These are phyloP conservation scores for Grosmannia clavigera DNA, from an alignment of 2,329 filamentous ascomycete species.

Conservation along the genomic window DNA sequence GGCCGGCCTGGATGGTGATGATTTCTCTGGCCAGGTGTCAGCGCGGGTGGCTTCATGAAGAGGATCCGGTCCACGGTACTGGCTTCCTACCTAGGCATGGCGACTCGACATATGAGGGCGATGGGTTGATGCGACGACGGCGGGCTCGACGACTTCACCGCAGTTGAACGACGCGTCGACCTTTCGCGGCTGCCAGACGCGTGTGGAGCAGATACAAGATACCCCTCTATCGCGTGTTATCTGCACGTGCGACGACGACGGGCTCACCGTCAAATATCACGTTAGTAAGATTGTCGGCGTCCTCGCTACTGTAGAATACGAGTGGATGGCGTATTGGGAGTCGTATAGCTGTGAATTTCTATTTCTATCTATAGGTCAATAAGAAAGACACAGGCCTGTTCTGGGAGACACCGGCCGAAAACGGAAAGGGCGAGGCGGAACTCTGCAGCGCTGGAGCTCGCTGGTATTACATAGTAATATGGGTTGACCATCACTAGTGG, in stretches of 20 bases:
- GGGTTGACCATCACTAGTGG: slow-evolving; percentile 9
- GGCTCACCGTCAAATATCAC: neutral
- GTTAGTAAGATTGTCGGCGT: neutral
- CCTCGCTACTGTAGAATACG: neutral
- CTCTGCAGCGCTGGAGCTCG: neutral
- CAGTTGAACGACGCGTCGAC: neutral
- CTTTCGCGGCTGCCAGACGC: neutral
- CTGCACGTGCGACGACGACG: neutral
- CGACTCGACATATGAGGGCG: neutral
- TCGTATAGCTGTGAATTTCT: no score
- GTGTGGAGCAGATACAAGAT: neutral
- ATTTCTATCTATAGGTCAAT: no score
- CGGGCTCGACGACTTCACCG: neutral
- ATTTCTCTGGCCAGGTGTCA: slow-evolving; percentile 60
- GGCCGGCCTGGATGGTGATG: slow-evolving; percentile 96
- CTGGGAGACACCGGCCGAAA: neutral
- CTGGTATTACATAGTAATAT: neutral
- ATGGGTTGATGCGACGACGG: neutral
- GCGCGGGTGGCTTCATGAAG: neutral
- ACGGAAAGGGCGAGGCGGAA: neutral
- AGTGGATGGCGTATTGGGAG: no score
- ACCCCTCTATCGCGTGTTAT: neutral
- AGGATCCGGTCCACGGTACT: neutral
- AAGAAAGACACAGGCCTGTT: no score
- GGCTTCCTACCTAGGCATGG: slow-evolving; percentile 22